Conservation (phyloP, 331 rosid genomes). For the Pyrus hybrid region DNA sequence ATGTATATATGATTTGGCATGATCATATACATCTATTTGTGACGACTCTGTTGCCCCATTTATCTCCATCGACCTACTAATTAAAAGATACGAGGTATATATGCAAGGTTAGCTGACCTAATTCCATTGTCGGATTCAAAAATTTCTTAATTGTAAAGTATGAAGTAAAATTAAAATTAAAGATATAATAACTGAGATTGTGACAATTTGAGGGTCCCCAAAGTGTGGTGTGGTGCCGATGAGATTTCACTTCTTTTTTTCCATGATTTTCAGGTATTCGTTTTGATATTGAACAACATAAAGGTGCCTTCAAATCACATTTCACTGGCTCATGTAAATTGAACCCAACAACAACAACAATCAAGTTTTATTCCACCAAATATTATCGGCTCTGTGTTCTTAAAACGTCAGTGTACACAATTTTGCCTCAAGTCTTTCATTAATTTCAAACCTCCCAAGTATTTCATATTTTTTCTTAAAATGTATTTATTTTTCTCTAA, state of each 20-base stretch:
- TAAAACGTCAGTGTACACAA: no score
- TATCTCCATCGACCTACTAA: not conserved
- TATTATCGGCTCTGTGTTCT: no score
- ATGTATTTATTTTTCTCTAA: no score
- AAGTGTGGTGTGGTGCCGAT: constrained; percentile 16
- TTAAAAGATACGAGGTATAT: not conserved
- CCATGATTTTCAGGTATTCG: constrained; percentile 11
- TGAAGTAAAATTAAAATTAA: not conserved
- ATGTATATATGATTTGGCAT: not conserved
- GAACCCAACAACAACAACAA: no score
- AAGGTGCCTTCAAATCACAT: not conserved
- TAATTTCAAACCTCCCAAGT: no score
- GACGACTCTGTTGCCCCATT: not conserved
- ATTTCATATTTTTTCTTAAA: no score
- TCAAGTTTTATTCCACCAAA: no score
- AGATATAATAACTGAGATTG: constrained; percentile 26
- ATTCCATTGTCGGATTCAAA: not conserved
- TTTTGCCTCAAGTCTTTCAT: no score
- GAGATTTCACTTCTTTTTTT: constrained; percentile 5
- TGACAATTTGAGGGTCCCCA: constrained; percentile 18
- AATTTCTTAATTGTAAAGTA: not conserved
- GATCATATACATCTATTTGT: not conserved
- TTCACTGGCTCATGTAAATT: not conserved
- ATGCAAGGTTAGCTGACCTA: not conserved
- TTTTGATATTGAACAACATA: not conserved